A percentile compares a stretch with the other conserved stretches of the same genome.
phyloP scores from a whole-genome alignment of 371 early-diverging fungal species.

The Mortierella sp. region DNA sequence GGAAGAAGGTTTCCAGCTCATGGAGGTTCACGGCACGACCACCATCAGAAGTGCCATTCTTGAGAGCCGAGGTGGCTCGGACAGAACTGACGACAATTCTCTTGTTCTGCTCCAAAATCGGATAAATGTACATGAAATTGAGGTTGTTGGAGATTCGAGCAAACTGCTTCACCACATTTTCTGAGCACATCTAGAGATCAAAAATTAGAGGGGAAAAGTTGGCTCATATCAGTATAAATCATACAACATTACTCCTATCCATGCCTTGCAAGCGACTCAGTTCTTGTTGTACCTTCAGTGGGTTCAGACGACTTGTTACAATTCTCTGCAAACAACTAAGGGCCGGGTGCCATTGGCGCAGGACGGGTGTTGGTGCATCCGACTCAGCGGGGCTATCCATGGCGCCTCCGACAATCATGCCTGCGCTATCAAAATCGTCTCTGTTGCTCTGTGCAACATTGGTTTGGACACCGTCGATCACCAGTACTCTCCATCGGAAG shows the following conservation, averaged over 20 bases:
- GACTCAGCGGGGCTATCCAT: constrained; percentile 13
- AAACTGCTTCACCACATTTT: constrained; percentile 87
- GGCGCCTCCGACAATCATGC: constrained; percentile 51
- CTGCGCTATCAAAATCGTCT: constrained; percentile 55
- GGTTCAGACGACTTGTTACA: constrained; percentile 85
- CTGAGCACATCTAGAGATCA: constrained; percentile 70
- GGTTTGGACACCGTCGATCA: constrained; percentile 41
- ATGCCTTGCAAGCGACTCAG: neutral
- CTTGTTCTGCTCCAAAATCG: constrained; percentile 78
- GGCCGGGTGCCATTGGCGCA: constrained; percentile 64
- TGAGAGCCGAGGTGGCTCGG: neutral
- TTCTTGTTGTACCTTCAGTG: constrained; percentile 68
- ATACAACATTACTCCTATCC: neutral
- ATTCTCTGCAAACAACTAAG: constrained; percentile 76
- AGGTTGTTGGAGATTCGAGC: constrained; percentile 79
- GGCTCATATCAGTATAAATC: neutral
- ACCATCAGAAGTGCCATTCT: neutral
- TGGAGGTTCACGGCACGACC: constrained; percentile 40
- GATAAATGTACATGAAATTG: constrained; percentile 88
- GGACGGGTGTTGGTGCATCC: constrained; percentile 4
- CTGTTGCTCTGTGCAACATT: constrained; percentile 33
- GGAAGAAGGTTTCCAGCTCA: constrained; percentile 89
- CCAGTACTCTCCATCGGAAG: constrained; percentile 89
- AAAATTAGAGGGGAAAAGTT: constrained; percentile 1
- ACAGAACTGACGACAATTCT: constrained; percentile 53